Evolutionary conservation across 148 eudicot genomes (phyloP).

Genomic region (Rhododendron kiyosumense): DNA sequence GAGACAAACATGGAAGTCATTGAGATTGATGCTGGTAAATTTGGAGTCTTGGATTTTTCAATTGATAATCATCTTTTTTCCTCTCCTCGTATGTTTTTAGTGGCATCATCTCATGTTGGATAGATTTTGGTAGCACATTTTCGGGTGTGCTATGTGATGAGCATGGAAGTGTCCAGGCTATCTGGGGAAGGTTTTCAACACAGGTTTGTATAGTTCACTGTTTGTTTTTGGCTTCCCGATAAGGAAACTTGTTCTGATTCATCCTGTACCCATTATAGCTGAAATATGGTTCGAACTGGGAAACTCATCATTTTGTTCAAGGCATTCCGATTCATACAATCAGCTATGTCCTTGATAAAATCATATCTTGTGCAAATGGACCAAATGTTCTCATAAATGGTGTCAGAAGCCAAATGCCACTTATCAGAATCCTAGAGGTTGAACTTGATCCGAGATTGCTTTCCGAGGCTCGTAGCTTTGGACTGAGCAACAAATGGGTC

Average conservation of each 20-base stretch:
- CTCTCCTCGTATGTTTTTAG: neutral
- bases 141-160: constrained; percentile 90
- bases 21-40: constrained; percentile 87
- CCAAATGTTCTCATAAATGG: constrained; percentile 80
- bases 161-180: constrained; percentile 81
- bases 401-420: constrained; percentile 78
- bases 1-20: constrained; percentile 95
- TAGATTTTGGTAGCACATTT: constrained; percentile 92
- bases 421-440: constrained; percentile 78
- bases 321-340: constrained; percentile 85
- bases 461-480: constrained; percentile 91
- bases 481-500: constrained; percentile 81
- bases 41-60: neutral
- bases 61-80: neutral
- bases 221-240: constrained; percentile 6
- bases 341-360: constrained; percentile 75
- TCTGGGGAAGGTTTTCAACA: constrained; percentile 96
- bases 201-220: constrained; percentile 46
- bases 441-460: constrained; percentile 87
- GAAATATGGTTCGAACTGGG: constrained; percentile 65
- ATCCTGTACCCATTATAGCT: constrained; percentile 38
- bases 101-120: constrained; percentile 2
- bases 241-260: constrained; percentile 16
- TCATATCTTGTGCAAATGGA: constrained; percentile 68
- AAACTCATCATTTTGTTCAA: constrained; percentile 87